Conservation (phyloP, 768 basidiomycete genomes). For the Thelephora ganbajun region DNA sequence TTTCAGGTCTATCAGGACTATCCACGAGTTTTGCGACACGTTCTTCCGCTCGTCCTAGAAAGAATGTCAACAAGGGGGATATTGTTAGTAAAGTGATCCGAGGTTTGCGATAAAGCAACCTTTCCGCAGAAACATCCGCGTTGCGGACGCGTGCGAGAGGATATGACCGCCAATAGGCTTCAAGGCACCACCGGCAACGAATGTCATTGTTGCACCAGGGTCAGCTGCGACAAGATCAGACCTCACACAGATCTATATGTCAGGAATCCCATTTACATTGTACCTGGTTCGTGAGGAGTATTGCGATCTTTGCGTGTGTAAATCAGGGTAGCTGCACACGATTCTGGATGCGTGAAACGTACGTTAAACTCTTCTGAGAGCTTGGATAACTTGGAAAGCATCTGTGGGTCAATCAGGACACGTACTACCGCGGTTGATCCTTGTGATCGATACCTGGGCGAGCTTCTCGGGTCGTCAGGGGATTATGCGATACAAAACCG, state of each 20-base stretch:
- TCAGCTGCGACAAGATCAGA: slow-evolving; percentile 44
- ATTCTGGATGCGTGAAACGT: slow-evolving; percentile 7
- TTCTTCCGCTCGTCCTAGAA: slow-evolving; percentile 79
- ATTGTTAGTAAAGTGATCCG: neutral
- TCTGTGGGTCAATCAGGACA: slow-evolving; percentile 25
- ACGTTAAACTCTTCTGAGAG: slow-evolving; percentile 89
- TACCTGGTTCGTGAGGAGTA: slow-evolving; percentile 88
- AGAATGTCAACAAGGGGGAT: neutral
- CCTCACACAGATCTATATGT: neutral
- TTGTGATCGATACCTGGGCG: slow-evolving; percentile 47
- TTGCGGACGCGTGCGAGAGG: slow-evolving; percentile 78
- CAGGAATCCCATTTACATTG: slow-evolving; percentile 38
- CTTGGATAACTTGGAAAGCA: slow-evolving; percentile 85
- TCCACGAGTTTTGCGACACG: slow-evolving; percentile 85
- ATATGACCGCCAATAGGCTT: slow-evolving; percentile 90
- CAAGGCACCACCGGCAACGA: slow-evolving; percentile 84
- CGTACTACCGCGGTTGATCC: neutral
- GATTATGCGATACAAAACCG: slow-evolving; percentile 6
- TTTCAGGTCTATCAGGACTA: slow-evolving; percentile 80
- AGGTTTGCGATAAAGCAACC: slow-evolving; percentile 27
- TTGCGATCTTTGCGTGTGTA: slow-evolving; percentile 40
- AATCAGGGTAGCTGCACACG: slow-evolving; percentile 4
- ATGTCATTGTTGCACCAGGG: slow-evolving; percentile 90
- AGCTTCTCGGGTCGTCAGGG: slow-evolving; percentile 32
- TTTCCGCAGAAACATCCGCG: slow-evolving; percentile 79